Conservation (phyloP, 1,284 basidiomycete genomes). For the Rhodotorula glutinis region DNA sequence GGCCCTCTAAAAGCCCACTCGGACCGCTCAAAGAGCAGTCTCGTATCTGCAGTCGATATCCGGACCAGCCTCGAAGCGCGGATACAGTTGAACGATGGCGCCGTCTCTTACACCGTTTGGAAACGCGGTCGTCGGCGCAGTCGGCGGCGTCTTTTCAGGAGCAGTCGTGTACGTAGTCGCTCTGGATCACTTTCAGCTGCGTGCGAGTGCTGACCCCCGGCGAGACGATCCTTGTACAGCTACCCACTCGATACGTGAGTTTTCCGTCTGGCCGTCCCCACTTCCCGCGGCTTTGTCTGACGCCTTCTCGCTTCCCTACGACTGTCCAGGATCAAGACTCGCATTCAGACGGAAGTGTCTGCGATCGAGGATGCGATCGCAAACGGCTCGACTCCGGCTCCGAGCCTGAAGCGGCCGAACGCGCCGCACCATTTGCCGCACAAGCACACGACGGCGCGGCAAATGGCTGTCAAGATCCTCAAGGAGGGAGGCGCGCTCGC, state of each 20-base stretch:
- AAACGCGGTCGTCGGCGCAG: slow-evolving; percentile 86
- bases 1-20: too few species aligned
- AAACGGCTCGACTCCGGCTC: slow-evolving; percentile 16
- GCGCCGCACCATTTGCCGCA: slow-evolving; percentile 41
- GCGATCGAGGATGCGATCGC: slow-evolving; percentile 46
- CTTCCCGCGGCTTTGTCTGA: background rate
- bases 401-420: slow-evolving; percentile 40
- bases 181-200: too few species aligned
- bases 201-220: too few species aligned
- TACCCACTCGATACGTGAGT: slow-evolving; percentile 86
- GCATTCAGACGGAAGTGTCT: slow-evolving; percentile 69
- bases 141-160: slow-evolving; percentile 88
- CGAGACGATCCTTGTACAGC: too few species aligned
- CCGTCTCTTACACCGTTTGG: slow-evolving; percentile 65
- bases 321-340: slow-evolving; percentile 95
- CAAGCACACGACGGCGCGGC: slow-evolving; percentile 37
- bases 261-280: background rate
- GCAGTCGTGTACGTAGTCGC: slow-evolving; percentile 62
- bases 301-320: slow-evolving; percentile 8
- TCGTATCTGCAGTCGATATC: too few species aligned
- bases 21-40: too few species aligned
- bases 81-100: slow-evolving; percentile 4
- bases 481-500: slow-evolving; percentile 74
- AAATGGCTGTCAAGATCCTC: slow-evolving; percentile 65
- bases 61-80: too few species aligned